These are phyloP conservation scores for Fusarium pilosicola DNA, from an alignment of 2,329 filamentous ascomycete species.

Conservation along the genomic window DNA sequence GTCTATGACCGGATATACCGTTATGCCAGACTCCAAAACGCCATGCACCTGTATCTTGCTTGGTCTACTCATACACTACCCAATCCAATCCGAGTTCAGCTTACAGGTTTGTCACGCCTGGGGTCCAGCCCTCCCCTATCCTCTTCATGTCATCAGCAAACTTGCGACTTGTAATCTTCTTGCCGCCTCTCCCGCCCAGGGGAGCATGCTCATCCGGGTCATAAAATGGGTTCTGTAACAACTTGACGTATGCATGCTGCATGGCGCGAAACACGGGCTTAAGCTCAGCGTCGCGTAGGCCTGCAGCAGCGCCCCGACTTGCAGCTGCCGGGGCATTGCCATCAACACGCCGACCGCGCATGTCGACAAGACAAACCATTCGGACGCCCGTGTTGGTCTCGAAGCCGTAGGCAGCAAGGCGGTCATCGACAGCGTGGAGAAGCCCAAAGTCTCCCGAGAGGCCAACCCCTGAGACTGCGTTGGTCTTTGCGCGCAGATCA, in stretches of 20 bases:
- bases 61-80: conserved; percentile 27
- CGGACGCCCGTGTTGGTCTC: conserved; percentile 95
- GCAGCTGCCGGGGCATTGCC: conserved; percentile 31
- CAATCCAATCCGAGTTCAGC: conserved; percentile 46
- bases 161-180: conserved; percentile 81
- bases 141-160: conserved; percentile 86
- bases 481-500: conserved; percentile 80
- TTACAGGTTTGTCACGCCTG: conserved; percentile 72
- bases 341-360: conserved; percentile 74
- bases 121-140: conserved; percentile 87
- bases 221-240: conserved; percentile 96
- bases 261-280: conserved; percentile 91
- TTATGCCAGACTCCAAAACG: conserved; percentile 43
- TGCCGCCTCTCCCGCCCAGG: conserved; percentile 61
- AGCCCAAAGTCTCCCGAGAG: conserved; percentile 88
- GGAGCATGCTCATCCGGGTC: conserved; percentile 85
- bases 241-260: conserved; percentile 88
- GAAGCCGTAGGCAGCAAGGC: conserved; percentile 93
- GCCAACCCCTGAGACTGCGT: conserved; percentile 60
- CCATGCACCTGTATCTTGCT: conserved; percentile 39
- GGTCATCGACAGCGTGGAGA: conserved; percentile 92
- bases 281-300: conserved; percentile 85
- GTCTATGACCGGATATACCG: conserved; percentile 40
- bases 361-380: conserved; percentile 90
- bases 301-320: conserved; percentile 60